phyloP scores from a whole-genome alignment of 352 stramenopile species.

The Globisporangium nodosum region DNA sequence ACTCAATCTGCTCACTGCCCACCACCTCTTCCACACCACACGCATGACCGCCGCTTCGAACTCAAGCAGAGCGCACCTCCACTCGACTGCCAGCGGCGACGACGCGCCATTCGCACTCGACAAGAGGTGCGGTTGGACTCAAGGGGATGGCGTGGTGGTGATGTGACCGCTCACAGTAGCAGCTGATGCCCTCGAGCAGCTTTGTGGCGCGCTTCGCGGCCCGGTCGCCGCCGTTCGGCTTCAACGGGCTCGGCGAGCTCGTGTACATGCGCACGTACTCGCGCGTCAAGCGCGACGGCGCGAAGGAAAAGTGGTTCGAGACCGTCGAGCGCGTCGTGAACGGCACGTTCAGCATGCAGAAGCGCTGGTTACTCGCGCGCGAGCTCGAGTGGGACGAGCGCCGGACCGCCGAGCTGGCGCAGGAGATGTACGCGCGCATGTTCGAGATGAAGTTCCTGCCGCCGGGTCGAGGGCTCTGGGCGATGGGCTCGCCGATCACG shows the following conservation, averaged over 20 bases:
- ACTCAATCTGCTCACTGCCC: neutral
- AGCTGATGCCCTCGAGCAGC: slow-evolving; percentile 1
- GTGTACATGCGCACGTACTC: slow-evolving; percentile 92
- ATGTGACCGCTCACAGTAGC: neutral
- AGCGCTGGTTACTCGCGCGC: slow-evolving; percentile 64
- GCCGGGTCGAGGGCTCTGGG: slow-evolving; percentile 89
- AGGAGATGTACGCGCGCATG: slow-evolving; percentile 91
- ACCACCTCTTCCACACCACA: neutral
- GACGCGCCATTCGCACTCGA: slow-evolving; percentile 7
- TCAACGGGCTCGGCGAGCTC: slow-evolving; percentile 92
- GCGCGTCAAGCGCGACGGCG: slow-evolving; percentile 69
- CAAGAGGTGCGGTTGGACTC: slow-evolving; percentile 8
- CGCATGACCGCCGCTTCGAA: neutral
- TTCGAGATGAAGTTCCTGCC: slow-evolving; percentile 94
- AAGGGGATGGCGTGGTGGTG: neutral
- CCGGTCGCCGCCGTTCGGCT: slow-evolving; percentile 80
- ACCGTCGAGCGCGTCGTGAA: slow-evolving; percentile 92
- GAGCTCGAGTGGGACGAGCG: slow-evolving; percentile 66
- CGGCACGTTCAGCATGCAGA: slow-evolving; percentile 92
- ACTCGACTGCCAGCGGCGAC: neutral
- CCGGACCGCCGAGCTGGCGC: slow-evolving; percentile 38
- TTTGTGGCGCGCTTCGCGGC: slow-evolving; percentile 54
- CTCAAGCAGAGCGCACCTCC: neutral
- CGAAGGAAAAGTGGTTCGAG: slow-evolving; percentile 87
- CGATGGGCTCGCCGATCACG: slow-evolving; percentile 91